Conservation (phyloP, 192 early-diverging fungal species). For the Coemansia sp. region DNA sequence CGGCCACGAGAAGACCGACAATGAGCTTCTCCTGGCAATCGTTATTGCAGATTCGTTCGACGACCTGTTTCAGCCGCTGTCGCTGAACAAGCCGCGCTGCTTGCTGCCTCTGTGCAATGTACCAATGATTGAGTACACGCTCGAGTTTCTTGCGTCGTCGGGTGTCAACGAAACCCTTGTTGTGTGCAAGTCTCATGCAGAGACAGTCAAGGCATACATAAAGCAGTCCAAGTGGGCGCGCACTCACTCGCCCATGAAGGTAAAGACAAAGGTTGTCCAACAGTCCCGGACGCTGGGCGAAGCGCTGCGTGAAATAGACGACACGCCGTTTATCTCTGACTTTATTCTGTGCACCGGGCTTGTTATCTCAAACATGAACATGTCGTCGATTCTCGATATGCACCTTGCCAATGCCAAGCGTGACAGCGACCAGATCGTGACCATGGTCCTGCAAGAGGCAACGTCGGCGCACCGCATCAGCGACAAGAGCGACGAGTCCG, state of each 20-base stretch:
- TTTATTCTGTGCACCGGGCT: slow-evolving; percentile 93
- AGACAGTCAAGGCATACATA: slow-evolving; percentile 83
- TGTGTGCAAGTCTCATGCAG: slow-evolving; percentile 81
- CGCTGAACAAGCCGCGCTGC: slow-evolving; percentile 83
- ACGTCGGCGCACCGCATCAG: slow-evolving; percentile 62
- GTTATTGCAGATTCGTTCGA: slow-evolving; percentile 91
- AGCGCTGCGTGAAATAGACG: slow-evolving; percentile 87
- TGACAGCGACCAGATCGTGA: slow-evolving; percentile 92
- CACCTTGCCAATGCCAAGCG: slow-evolving; percentile 71
- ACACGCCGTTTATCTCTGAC: slow-evolving; percentile 76
- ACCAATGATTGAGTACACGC: slow-evolving; percentile 94
- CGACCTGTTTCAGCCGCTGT: slow-evolving; percentile 85
- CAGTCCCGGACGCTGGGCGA: slow-evolving; percentile 84
- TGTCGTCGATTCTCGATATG: slow-evolving; percentile 73
- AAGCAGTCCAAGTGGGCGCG: slow-evolving; percentile 82
- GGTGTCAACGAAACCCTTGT: slow-evolving; percentile 86
- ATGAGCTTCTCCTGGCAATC: slow-evolving; percentile 71
- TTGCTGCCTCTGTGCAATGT: slow-evolving; percentile 93
- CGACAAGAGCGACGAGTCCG: slow-evolving; percentile 62
- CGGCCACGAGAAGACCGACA: slow-evolving; percentile 6
- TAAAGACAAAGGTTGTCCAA: slow-evolving; percentile 73
- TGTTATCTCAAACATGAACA: slow-evolving; percentile 86
- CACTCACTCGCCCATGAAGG: slow-evolving; percentile 64
- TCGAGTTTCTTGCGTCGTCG: slow-evolving; percentile 87
- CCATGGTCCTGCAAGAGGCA: slow-evolving; percentile 85